phyloP scores from a whole-genome alignment of 129 eudicot species.

The Daucus carota region DH1_v3.0 NC_030381.2:28001001-28001500 shows the following conservation, averaged over 20 bases:
- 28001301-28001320: neutral
- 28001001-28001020: conserved; percentile 23
- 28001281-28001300: neutral
- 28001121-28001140: conserved; percentile 28
- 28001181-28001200: conserved; percentile 25
- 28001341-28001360: conserved; percentile 1
- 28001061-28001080: conserved; percentile 33
- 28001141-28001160: conserved; percentile 30
- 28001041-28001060: conserved; percentile 33
- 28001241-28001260: neutral
- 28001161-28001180: conserved; percentile 24
- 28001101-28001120: conserved; percentile 30
- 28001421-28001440: neutral
- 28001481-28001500: neutral
- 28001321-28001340: neutral
- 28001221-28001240: neutral
- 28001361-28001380: neutral
- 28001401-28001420: neutral
- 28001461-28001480: neutral
- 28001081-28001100: conserved; percentile 35
- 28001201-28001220: neutral
- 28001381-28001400: neutral
- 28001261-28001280: neutral
- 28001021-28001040: conserved; percentile 26
- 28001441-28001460: neutral